Percentiles rank a stretch among this genome's conserved stretches.
These are phyloP conservation scores for Marasmius fiardii DNA, from an alignment of 1,284 basidiomycete species.

Conservation along the genomic window DNA sequence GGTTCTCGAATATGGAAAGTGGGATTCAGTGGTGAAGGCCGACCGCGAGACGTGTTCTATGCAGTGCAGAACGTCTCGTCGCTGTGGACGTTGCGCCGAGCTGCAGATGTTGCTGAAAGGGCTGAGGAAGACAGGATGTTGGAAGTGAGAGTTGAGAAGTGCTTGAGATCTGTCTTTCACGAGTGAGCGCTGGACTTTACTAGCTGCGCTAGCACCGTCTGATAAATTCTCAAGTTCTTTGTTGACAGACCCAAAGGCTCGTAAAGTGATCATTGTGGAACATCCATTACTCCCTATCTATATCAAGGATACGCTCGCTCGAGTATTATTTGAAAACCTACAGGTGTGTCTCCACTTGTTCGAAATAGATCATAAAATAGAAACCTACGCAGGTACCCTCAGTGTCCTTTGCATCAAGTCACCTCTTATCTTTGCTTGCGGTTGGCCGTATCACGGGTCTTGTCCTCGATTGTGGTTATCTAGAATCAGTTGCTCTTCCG, in stretches of 20 bases:
- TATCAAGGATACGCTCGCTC: constrained; percentile 86
- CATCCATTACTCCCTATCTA: constrained; percentile 83
- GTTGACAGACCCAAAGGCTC: constrained; percentile 88
- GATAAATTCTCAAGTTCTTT: constrained; percentile 60
- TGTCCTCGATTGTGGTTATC: constrained; percentile 88
- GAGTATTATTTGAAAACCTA: constrained; percentile 86
- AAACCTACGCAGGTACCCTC: constrained; percentile 69
- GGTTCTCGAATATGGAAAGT: constrained; percentile 86
- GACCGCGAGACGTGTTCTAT: constrained; percentile 74
- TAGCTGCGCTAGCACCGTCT: constrained; percentile 10
- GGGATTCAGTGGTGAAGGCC: constrained; percentile 87
- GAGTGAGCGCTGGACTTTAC: constrained; percentile 53
- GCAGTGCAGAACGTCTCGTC: constrained; percentile 39
- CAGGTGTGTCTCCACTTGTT: constrained; percentile 51
- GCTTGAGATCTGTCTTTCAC: constrained; percentile 78
- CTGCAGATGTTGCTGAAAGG: constrained; percentile 49
- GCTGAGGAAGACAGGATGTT: constrained; percentile 72
- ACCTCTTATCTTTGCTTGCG: constrained; percentile 80
- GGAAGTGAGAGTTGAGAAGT: constrained; percentile 63
- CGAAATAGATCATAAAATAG: constrained; percentile 4
- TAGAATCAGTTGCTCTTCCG: constrained; percentile 86
- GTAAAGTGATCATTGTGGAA: constrained; percentile 91
- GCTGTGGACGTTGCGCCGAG: constrained; percentile 61
- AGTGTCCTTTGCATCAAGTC: constrained; percentile 88
- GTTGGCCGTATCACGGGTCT: constrained; percentile 89